These are phyloP conservation scores for Pythium chondricola DNA, from an alignment of 352 stramenopile genomes.

Conservation along the genomic window DNA sequence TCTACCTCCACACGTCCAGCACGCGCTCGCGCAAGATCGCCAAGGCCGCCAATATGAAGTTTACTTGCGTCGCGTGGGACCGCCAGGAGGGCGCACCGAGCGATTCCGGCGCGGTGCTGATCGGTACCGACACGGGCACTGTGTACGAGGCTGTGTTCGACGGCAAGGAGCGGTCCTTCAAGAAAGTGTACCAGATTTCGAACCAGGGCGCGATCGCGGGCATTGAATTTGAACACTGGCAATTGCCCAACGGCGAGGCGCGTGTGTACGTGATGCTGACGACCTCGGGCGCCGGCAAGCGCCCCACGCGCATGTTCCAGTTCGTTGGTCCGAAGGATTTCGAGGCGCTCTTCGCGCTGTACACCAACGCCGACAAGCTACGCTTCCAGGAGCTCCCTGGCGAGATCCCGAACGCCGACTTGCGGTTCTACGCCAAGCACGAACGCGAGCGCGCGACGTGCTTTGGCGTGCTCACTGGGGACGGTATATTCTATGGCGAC, in stretches of 20 bases:
- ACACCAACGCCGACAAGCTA: slow-evolving; percentile 72
- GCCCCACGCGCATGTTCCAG: slow-evolving; percentile 88
- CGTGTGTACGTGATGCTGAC: slow-evolving; percentile 79
- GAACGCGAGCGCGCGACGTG: slow-evolving; percentile 76
- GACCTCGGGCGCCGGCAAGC: slow-evolving; percentile 77
- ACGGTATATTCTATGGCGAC: slow-evolving; percentile 88
- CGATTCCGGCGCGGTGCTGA: slow-evolving; percentile 57
- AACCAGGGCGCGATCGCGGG: slow-evolving; percentile 82
- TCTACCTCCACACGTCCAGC: slow-evolving; percentile 70
- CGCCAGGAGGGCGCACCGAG: slow-evolving; percentile 59
- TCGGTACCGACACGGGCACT: slow-evolving; percentile 71
- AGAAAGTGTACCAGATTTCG: slow-evolving; percentile 86
- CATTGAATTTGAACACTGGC: slow-evolving; percentile 80
- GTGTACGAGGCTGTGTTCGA: slow-evolving; percentile 86
- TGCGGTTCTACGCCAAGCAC: slow-evolving; percentile 75
- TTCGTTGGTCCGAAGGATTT: slow-evolving; percentile 81
- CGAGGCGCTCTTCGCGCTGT: slow-evolving; percentile 79
- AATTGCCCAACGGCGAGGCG: slow-evolving; percentile 42
- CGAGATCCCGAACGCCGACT: slow-evolving; percentile 71
- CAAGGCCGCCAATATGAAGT: slow-evolving; percentile 71
- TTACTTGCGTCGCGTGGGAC: slow-evolving; percentile 81
- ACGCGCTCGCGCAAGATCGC: slow-evolving; percentile 83
- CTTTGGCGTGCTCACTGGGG: slow-evolving; percentile 88
- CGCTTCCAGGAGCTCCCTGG: slow-evolving; percentile 89
- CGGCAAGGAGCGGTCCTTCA: slow-evolving; percentile 81